These are phyloP conservation scores for Lolium multiflorum DNA, from an alignment of 176 grass and related monocot species.

Conservation along the genomic window DNA sequence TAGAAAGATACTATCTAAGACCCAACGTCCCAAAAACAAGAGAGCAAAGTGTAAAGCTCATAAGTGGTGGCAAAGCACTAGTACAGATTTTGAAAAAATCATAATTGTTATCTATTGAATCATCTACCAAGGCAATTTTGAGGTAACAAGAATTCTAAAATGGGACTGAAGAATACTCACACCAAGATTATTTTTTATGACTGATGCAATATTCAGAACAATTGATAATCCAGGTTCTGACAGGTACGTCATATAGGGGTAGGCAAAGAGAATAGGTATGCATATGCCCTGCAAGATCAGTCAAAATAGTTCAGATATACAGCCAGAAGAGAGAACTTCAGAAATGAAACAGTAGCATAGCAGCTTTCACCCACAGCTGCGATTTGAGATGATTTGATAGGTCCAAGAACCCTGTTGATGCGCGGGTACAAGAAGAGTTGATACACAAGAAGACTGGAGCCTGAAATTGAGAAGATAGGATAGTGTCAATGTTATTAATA, in stretches of 20 bases:
- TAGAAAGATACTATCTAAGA: neutral
- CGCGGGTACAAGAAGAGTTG: conserved; percentile 68
- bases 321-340: conserved; percentile 25
- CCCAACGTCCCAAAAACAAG: neutral
- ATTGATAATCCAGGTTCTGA: conserved; percentile 59
- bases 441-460: conserved; percentile 68
- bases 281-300: conserved; percentile 48
- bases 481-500: neutral
- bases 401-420: conserved; percentile 62
- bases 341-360: conserved; percentile 10
- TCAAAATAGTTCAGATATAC: conserved; percentile 17
- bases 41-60: neutral
- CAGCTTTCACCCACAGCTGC: conserved; percentile 55
- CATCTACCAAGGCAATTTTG: neutral
- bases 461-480: conserved; percentile 47
- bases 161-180: conserved; percentile 34
- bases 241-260: conserved; percentile 65
- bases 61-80: neutral
- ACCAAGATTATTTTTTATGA: conserved; percentile 39
- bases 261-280: conserved; percentile 72
- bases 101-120: neutral
- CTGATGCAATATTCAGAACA: conserved; percentile 53
- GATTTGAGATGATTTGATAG: conserved; percentile 58
- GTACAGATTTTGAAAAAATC: neutral
- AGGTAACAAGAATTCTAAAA: neutral